These are phyloP conservation scores for Epichloe bromicola DNA, from an alignment of 2,329 filamentous ascomycete genomes.

Conservation along the genomic window DNA sequence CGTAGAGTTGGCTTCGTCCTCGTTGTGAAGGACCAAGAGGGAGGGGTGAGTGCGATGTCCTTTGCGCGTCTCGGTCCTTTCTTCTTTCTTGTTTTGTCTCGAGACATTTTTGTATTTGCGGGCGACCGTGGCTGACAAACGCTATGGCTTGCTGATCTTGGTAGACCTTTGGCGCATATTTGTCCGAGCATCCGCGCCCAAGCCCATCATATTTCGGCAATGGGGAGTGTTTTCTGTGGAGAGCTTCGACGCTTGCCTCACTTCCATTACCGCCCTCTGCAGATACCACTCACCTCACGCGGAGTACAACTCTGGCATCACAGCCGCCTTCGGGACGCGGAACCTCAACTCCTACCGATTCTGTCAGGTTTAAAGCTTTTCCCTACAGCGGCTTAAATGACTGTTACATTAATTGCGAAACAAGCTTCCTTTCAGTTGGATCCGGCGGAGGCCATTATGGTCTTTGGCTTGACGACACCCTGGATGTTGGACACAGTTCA, in stretches of 20 bases:
- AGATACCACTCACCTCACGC: slow-evolving; percentile 34
- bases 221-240: slow-evolving; percentile 75
- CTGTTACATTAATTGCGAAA: slow-evolving; percentile 90
- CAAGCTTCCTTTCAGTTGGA: slow-evolving; percentile 71
- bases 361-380: slow-evolving; percentile 91
- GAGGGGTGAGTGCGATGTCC: slow-evolving; percentile 44
- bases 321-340: slow-evolving; percentile 5
- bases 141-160: not conserved
- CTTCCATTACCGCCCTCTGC: slow-evolving; percentile 38
- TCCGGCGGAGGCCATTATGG: slow-evolving; percentile 85
- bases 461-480: slow-evolving; percentile 78
- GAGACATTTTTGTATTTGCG: not conserved
- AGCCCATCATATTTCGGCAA: slow-evolving; percentile 83
- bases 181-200: slow-evolving; percentile 77
- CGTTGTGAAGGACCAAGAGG: slow-evolving; percentile 65
- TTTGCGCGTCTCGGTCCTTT: not conserved
- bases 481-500: slow-evolving; percentile 74
- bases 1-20: slow-evolving; percentile 79
- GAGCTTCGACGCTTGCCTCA: slow-evolving; percentile 45
- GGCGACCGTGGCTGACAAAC: not conserved
- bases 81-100: not conserved
- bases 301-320: slow-evolving; percentile 25
- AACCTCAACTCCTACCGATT: slow-evolving; percentile 37
- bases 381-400: slow-evolving; percentile 94
- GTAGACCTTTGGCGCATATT: slow-evolving; percentile 80